These are phyloP conservation scores for Penicillium polonicum DNA, from an alignment of 2,329 filamentous ascomycete genomes.

Conservation along the genomic window DNA sequence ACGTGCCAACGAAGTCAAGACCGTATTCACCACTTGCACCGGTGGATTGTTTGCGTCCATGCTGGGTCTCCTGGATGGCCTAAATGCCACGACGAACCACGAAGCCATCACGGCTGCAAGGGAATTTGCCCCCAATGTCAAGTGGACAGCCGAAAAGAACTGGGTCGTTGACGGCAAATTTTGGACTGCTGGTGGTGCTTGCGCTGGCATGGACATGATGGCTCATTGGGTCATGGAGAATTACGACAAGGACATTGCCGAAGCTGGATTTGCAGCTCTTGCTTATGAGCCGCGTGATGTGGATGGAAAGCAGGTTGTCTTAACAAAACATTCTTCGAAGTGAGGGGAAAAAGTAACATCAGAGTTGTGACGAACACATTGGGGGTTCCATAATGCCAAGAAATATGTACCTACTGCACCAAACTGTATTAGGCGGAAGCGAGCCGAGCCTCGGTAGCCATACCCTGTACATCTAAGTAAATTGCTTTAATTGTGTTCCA, in stretches of 20 bases:
- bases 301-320: not conserved
- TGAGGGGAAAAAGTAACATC: not conserved
- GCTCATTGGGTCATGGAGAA: conserved; percentile 1
- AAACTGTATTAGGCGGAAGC: not conserved
- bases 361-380: not conserved
- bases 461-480: not conserved
- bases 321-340: not conserved
- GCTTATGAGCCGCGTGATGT: not conserved
- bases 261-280: not conserved
- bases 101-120: not conserved
- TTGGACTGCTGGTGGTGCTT: not conserved
- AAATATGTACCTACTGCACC: not conserved
- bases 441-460: not conserved
- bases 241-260: not conserved
- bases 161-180: conserved; percentile 1
- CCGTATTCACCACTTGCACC: not conserved
- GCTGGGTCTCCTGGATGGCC: not conserved
- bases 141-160: not conserved
- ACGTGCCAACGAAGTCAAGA: not conserved
- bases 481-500: not conserved
- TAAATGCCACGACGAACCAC: not conserved
- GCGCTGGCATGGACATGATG: conserved; percentile 1
- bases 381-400: not conserved
- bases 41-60: not conserved
- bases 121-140: not conserved